A percentile compares a stretch with the other conserved stretches of the same genome.
phyloP scores from a whole-genome alignment of 2,329 filamentous ascomycete species.

The Alternaria ethzedia region DNA sequence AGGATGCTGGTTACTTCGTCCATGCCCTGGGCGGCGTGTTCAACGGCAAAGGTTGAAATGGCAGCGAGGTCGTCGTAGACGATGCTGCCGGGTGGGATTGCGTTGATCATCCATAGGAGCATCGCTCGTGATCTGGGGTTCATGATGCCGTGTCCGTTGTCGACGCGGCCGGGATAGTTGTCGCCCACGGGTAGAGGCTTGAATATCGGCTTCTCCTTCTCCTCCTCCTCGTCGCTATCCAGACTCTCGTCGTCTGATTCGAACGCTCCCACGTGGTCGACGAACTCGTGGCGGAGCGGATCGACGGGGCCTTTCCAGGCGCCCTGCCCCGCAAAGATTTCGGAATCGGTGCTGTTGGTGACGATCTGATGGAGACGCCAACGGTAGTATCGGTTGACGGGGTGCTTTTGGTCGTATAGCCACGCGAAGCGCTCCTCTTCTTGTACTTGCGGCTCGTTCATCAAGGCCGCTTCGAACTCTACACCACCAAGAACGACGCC shows the following conservation, averaged over 20 bases:
- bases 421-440: slow-evolving; percentile 90
- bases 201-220: slow-evolving; percentile 31
- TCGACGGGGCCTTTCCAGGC: slow-evolving; percentile 78
- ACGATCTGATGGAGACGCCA: slow-evolving; percentile 89
- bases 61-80: slow-evolving; percentile 85
- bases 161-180: slow-evolving; percentile 35
- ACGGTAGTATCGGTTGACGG: slow-evolving; percentile 86
- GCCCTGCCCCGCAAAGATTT: slow-evolving; percentile 36
- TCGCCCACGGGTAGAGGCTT: slow-evolving; percentile 35
- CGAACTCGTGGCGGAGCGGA: slow-evolving; percentile 79
- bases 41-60: slow-evolving; percentile 86
- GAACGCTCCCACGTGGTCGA: slow-evolving; percentile 77
- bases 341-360: slow-evolving; percentile 56
- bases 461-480: slow-evolving; percentile 89
- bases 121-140: slow-evolving; percentile 61
- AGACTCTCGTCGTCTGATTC: slow-evolving; percentile 57
- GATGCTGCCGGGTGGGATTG: slow-evolving; percentile 76
- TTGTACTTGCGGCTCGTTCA: slow-evolving; percentile 84
- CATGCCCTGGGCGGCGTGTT: slow-evolving; percentile 81
- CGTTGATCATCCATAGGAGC: slow-evolving; percentile 80
- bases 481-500: slow-evolving; percentile 78
- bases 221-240: slow-evolving; percentile 75
- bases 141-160: slow-evolving; percentile 39
- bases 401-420: slow-evolving; percentile 80
- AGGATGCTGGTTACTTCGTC: slow-evolving; percentile 93